Percentiles rank a stretch among this genome's conserved stretches.
Evolutionary conservation across 2,329 filamentous ascomycete genomes (phyloP).

Genomic region (Trichoderma sp.): DNA sequence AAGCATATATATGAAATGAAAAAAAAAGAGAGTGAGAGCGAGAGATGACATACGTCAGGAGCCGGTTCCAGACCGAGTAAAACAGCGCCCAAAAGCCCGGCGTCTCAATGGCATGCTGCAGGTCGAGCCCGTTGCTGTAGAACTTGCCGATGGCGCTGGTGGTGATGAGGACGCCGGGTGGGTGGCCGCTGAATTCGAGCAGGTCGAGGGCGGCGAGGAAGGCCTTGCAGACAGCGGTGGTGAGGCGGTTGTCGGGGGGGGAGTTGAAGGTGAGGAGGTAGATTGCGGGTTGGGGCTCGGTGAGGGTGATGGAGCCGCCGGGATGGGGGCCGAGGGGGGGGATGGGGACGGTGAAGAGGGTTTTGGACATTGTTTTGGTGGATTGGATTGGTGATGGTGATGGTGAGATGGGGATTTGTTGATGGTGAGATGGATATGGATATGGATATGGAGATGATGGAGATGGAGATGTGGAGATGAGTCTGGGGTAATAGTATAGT

Average conservation of each 20-base stretch:
- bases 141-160: slow-evolving; percentile 75
- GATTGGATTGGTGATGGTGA: neutral
- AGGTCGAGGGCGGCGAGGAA: slow-evolving; percentile 71
- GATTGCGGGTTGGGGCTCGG: slow-evolving; percentile 55
- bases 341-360: slow-evolving; percentile 49
- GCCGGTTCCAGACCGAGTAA: slow-evolving; percentile 61
- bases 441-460: neutral
- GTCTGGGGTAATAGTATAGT: neutral
- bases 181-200: slow-evolving; percentile 60
- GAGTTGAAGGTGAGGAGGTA: slow-evolving; percentile 72
- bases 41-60: slow-evolving; percentile 38
- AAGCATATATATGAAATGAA: neutral
- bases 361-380: slow-evolving; percentile 22
- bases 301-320: slow-evolving; percentile 60
- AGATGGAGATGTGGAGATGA: neutral
- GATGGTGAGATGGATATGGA: neutral
- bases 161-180: slow-evolving; percentile 72
- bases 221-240: slow-evolving; percentile 63
- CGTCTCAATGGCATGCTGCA: slow-evolving; percentile 60
- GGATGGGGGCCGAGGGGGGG: slow-evolving; percentile 45
- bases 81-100: slow-evolving; percentile 61
- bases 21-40: too few relatives aligned
- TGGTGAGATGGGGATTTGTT: neutral
- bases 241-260: slow-evolving; percentile 73
- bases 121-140: slow-evolving; percentile 80